phyloP scores from a whole-genome alignment of 257 asterid species.

The Catharanthus roseus region DNA sequence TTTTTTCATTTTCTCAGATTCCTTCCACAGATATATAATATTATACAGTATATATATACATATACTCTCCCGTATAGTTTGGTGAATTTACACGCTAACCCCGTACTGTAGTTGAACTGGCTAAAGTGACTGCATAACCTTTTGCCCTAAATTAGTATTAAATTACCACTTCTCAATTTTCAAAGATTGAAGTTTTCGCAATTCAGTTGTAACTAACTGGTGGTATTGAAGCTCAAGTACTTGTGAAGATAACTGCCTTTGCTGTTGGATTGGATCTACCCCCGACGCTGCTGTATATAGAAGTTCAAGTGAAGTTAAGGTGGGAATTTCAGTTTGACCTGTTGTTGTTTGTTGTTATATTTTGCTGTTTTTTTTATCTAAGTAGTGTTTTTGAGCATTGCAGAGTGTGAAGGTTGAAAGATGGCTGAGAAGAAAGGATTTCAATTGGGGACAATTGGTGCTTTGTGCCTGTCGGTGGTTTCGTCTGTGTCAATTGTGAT shows the following conservation, averaged over 20 bases:
- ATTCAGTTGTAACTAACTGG: neutral
- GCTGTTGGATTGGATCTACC: conserved; percentile 13
- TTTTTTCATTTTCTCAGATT: conserved; percentile 1
- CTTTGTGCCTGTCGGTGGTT: conserved; percentile 70
- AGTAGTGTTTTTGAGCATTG: conserved; percentile 6
- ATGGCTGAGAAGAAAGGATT: conserved; percentile 61
- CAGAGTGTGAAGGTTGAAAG: conserved; percentile 23
- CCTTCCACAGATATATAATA: conserved; percentile 8
- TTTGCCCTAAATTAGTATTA: conserved; percentile 26
- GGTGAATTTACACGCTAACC: conserved; percentile 13
- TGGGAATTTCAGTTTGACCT: neutral
- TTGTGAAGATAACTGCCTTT: neutral
- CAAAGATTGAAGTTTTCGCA: neutral
- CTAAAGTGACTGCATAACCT: conserved; percentile 23
- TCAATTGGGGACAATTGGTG: conserved; percentile 77
- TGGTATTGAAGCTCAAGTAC: neutral
- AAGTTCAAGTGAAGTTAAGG: conserved; percentile 5
- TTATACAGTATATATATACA: neutral
- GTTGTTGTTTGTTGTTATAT: neutral
- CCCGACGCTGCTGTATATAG: neutral
- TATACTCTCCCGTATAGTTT: neutral
- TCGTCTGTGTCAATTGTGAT: conserved; percentile 81
- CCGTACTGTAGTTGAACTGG: conserved; percentile 31
- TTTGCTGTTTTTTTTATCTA: conserved; percentile 11
- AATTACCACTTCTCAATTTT: conserved; percentile 5